A percentile compares a stretch with the other conserved stretches of the same genome.
phyloP scores from a whole-genome alignment of 2,329 filamentous ascomycete genomes.

The Blastomyces percursus region DNA sequence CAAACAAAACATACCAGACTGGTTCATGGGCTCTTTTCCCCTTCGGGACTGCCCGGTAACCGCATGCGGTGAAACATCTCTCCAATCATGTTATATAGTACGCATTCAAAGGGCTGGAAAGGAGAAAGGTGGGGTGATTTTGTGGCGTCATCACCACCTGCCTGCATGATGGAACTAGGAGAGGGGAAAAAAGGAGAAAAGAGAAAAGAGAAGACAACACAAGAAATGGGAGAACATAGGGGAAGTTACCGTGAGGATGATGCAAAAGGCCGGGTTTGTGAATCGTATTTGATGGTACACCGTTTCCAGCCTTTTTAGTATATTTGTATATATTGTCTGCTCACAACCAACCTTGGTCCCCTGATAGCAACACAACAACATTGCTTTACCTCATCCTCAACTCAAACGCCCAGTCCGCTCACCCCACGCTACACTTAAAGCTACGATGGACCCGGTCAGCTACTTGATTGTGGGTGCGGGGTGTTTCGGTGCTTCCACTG shows the following conservation, averaged over 20 bases:
- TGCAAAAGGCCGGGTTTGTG: not conserved
- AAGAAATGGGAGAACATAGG: not conserved
- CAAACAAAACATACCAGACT: no score
- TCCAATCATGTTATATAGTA: not conserved
- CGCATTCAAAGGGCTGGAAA: not conserved
- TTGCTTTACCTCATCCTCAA: not conserved
- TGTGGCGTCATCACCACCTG: not conserved
- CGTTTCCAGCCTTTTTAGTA: not conserved
- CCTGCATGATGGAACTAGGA: not conserved
- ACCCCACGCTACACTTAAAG: not conserved
- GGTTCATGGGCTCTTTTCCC: no score
- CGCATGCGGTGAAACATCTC: not conserved
- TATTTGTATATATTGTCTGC: not conserved
- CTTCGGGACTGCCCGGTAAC: not conserved
- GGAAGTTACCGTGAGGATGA: not conserved
- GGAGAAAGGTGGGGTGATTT: not conserved
- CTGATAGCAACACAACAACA: not conserved
- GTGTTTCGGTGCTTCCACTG: conserved; percentile 35
- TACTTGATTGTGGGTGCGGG: conserved; percentile 41
- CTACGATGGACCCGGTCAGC: not conserved
- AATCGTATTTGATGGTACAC: not conserved
- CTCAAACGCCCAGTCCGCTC: not conserved
- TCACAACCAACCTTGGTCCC: not conserved
- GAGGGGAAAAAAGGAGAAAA: not conserved
- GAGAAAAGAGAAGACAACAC: not conserved